Conservation (phyloP, 2,329 filamentous ascomycete genomes). For the Zopfia rhizophila region DNA sequence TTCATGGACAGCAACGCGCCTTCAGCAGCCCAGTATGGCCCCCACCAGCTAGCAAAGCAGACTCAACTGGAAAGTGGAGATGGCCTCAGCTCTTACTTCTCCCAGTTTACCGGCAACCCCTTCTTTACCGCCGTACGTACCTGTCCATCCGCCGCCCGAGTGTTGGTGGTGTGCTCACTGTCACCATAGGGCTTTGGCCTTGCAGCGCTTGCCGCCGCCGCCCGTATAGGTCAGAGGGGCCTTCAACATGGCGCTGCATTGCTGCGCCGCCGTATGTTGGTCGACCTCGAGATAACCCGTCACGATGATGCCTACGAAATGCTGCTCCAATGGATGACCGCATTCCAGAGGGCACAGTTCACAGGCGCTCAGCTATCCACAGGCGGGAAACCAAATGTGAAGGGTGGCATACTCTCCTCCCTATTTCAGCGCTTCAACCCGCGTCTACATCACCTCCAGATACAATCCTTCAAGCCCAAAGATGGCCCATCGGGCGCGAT, state of each 20-base stretch:
- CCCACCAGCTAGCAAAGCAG: conserved; percentile 51
- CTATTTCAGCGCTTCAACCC: conserved; percentile 68
- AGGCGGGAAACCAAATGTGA: conserved; percentile 20
- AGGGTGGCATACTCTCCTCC: conserved; percentile 59
- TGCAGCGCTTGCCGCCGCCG: conserved; percentile 83
- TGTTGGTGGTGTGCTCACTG: conserved; percentile 41
- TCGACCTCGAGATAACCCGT: conserved; percentile 95
- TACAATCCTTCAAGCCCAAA: conserved; percentile 71
- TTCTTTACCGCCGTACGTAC: conserved; percentile 65
- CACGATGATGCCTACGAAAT: conserved; percentile 93
- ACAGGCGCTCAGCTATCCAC: conserved; percentile 43
- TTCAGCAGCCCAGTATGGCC: conserved; percentile 36
- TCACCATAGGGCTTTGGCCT: conserved; percentile 79
- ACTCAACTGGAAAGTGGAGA: conserved; percentile 40
- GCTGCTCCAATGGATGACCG: conserved; percentile 94
- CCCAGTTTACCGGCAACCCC: conserved; percentile 61
- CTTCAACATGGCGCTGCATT: conserved; percentile 76
- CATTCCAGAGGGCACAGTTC: conserved; percentile 75
- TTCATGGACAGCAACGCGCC: conserved; percentile 54
- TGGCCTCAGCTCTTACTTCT: conserved; percentile 53
- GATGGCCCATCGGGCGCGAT: conserved; percentile 77
- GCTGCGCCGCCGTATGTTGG: conserved; percentile 84
- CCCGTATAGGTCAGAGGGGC: conserved; percentile 83
- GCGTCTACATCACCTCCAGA: conserved; percentile 71
- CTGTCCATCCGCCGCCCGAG: conserved; percentile 62